Conservation (phyloP, 768 basidiomycete genomes). For the Tulasnella calospora region DNA sequence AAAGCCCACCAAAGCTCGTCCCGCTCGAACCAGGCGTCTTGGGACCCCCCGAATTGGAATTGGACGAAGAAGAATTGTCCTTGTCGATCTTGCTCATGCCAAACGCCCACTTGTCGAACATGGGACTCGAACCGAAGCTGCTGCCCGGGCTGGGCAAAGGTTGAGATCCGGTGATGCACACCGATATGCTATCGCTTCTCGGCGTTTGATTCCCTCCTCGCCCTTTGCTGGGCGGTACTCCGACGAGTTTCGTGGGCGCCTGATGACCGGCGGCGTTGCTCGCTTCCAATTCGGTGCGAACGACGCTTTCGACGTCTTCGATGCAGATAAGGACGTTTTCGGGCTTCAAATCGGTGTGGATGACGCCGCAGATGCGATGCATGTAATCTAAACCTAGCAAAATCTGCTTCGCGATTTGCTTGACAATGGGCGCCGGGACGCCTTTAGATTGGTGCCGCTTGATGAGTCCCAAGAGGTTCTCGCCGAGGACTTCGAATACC, state of each 20-base stretch:
- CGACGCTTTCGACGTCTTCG: slow-evolving; percentile 92
- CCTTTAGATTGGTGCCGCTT: slow-evolving; percentile 98
- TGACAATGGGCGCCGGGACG: slow-evolving; percentile 86
- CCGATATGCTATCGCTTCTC: slow-evolving; percentile 54
- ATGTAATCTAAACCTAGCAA: slow-evolving; percentile 95
- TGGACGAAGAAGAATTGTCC: slow-evolving; percentile 34
- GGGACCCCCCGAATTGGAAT: slow-evolving; percentile 17
- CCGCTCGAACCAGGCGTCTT: slow-evolving; percentile 33
- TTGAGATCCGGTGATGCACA: slow-evolving; percentile 88
- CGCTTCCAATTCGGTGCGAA: slow-evolving; percentile 68
- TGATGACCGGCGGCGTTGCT: slow-evolving; percentile 41
- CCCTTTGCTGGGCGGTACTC: slow-evolving; percentile 88
- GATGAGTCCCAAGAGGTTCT: slow-evolving; percentile 92
- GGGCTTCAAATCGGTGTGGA: slow-evolving; percentile 95
- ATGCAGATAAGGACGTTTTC: slow-evolving; percentile 97
- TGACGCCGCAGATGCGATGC: slow-evolving; percentile 94
- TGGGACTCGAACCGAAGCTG: slow-evolving; percentile 62
- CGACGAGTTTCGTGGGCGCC: slow-evolving; percentile 63
- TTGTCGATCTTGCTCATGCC: slow-evolving; percentile 86
- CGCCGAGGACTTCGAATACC: slow-evolving; percentile 98
- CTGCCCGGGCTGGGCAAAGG: slow-evolving; percentile 72
- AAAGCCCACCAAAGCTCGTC: slow-evolving; percentile 32
- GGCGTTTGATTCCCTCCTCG: slow-evolving; percentile 96
- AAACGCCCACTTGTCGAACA: slow-evolving; percentile 83
- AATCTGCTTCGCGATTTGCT: slow-evolving; percentile 96